A percentile compares a stretch with the other conserved stretches of the same genome.
Evolutionary conservation across 2,329 filamentous ascomycete genomes (phyloP).

Genomic region (Colletotrichum tabaci): DNA sequence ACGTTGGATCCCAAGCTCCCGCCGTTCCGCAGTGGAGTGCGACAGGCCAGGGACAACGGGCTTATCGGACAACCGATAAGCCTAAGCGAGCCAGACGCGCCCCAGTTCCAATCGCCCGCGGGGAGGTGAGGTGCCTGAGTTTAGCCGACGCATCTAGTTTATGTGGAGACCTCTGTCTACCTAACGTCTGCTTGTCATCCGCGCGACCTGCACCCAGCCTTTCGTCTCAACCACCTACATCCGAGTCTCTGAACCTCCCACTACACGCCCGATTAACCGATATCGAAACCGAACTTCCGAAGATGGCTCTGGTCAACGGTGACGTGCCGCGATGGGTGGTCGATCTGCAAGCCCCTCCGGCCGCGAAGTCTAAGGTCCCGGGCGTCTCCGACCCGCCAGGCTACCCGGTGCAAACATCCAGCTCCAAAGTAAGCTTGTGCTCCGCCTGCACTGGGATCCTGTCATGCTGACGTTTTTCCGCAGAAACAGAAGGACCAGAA

Average conservation of each 20-base stretch:
- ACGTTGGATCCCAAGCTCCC: slow-evolving; percentile 33
- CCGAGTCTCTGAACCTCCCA: not conserved
- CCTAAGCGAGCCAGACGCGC: slow-evolving; percentile 34
- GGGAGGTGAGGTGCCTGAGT: slow-evolving; percentile 1
- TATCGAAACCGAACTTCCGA: not conserved
- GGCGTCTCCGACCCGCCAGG: slow-evolving; percentile 89
- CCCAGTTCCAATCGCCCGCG: no score
- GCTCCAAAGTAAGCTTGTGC: slow-evolving; percentile 68
- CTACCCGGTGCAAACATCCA: slow-evolving; percentile 72
- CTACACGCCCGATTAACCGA: not conserved
- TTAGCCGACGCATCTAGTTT: slow-evolving; percentile 16
- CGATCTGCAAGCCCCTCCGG: slow-evolving; percentile 80
- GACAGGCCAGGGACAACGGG: slow-evolving; percentile 22
- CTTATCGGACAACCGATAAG: slow-evolving; percentile 37
- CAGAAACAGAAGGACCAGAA: slow-evolving; percentile 68
- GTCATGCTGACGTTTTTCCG: slow-evolving; percentile 11
- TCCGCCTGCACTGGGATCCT: not conserved
- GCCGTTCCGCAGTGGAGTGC: slow-evolving; percentile 40
- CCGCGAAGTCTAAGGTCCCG: slow-evolving; percentile 74
- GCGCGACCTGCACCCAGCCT: not conserved
- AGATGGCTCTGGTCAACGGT: slow-evolving; percentile 46
- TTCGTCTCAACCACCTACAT: slow-evolving; percentile 19
- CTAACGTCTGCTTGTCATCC: slow-evolving; percentile 27
- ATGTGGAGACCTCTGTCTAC: slow-evolving; percentile 16
- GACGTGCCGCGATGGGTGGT: slow-evolving; percentile 83